Base-by-base conservation (phyloP, 164 flowering plant genomes). In the Magnolia kwangsiensis region DNA sequence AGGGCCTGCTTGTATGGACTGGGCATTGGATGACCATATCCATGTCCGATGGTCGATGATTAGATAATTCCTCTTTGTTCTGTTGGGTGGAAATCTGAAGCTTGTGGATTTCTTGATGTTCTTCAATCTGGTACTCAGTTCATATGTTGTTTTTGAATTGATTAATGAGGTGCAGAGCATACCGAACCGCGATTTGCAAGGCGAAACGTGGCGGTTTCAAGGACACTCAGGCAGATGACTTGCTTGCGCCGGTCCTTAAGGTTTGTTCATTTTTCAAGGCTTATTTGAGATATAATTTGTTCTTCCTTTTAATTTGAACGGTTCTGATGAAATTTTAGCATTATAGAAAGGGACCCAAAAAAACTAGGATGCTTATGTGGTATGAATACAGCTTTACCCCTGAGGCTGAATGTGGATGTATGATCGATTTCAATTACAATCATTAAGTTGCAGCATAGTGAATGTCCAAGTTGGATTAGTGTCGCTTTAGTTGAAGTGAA, bases 181-280 rank as follows among this genome's bases (percentile, higher is more conserved):
- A 85, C 72, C 83, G 97, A 67, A 90, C 97, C 72, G 82, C 98
- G 4, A 75, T 89, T 29, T 96, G 99, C 88, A 96, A 94, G 83
- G 63, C 98, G 1, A 96, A 91, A 80, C 90, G 97, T 49, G 99
- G 98, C 23, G 92, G 96, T 24, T 94, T 94, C 84, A 96, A 96
- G 84, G 98, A 96, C 75, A 96, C 99, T 2, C 82, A 55, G 75
- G 76, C 95, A 45, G 99, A 96, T 78, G 99, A 94, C 78, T 73
- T 94, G 19, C 97, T 96, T 71, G 91, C 98, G 45, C 85, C 96
- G 31, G 97, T 94, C 76, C 80, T 96, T 67, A 94, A 81, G 97
- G 98, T 92, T 21, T 8, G 75, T 78, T 69, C 0, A 59, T 31
- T 72, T 74, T 31, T 23, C 65, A 10, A 59, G 8, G 68, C 24